Evolutionary conservation across 129 eudicot genomes (phyloP), one percentile per base, ranked within the genome.

Genomic region (Chrysanthemum seticuspe): DNA sequence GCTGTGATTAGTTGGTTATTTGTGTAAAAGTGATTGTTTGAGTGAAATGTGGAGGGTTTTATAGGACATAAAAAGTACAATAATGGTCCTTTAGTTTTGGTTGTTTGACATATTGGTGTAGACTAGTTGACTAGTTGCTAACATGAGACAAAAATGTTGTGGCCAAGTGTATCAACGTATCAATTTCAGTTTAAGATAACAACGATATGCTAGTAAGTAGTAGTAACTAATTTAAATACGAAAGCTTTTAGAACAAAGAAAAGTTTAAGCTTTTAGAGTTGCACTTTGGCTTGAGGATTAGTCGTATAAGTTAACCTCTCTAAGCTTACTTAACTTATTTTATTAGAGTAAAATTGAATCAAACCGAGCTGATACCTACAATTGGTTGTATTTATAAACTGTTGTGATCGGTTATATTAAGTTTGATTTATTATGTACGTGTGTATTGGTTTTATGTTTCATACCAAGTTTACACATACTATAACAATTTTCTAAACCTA

Each of bases 1-100:
- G 21, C 21, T 61, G 29, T 8, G 31, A 14, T 19, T 27, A 31
- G 29, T 67, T 63, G 63, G 12, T 62, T 27, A 3, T 27, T 31
- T 34, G 44, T 5, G 44, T 34, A 34, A 34, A 34, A 34, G 31
- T 80, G 68, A 6, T 49, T 61, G 31, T 65, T 44, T 55, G 72
- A 16, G 50, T 60, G 74, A 40, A 68, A 31, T 11, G 53, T 29
- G 44, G 31, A 18, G 74, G 50, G 75, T 5, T 76, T 76, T 67
- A 64, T 67, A 44, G 65, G 80, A 47, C 11, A 51, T n/a, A 1
- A 16, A 67, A 67, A 57, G 14, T 68, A 16, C 62, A 58, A 19
- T 57, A 67, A 47, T 52, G 21, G 18, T 67, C 79, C 73, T 16
- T 65, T 10, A 6, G 1, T 0, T 75, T 75, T 54, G 9, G 52